Base-by-base conservation (phyloP, 2,329 filamentous ascomycete species). In the Pseudogymnoascus destructans region DNA sequence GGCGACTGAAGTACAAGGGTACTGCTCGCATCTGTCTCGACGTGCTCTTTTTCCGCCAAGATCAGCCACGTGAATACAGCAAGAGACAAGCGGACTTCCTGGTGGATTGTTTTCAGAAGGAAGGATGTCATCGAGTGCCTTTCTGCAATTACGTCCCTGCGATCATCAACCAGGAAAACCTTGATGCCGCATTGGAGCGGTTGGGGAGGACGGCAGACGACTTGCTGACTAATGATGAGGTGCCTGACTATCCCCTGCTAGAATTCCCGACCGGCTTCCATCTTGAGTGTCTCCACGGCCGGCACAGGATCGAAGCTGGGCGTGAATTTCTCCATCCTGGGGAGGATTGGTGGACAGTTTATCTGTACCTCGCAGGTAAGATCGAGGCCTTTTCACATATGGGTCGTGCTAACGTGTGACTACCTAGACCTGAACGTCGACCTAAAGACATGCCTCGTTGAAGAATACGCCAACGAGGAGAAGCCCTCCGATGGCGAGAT, bases 391-490 rank as follows among this genome's bases (percentile, higher is more conserved):
- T 38, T 15, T 38, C 8, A 38, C 15, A 38, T 9, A 32, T 11
- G 9, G 30, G 30, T 32, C 9, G 30, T 11, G 30, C 30, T 32
- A 32, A 32, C 5, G 10, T 32, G 30, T 10, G n/a, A n/a, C n/a
- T n/a, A n/a, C n/a, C 15, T 10, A 69, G 66, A 68, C 61, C 63
- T 66, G 8, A 63, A 63, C 54, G 33, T 32, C 27, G 61, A 66
- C 55, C 63, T 70, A 30, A 60, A 60, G 38, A 63, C 56, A 21
- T 25, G 63, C 8, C 62, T 70, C 15, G 60, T 64, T 21, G 63
- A 70, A 42, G 67, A 69, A 63, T 70, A 70, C 59, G 55, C 64
- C 6, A 68, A 68, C 38, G 59, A 69, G 59, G 63, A 65, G 52
- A 59, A 59, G 11, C 63, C 64, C 17, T 65, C 46, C 1, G 17